Evolutionary conservation across 129 eudicot genomes (phyloP).

Genomic region (Logfia minima): DNA sequence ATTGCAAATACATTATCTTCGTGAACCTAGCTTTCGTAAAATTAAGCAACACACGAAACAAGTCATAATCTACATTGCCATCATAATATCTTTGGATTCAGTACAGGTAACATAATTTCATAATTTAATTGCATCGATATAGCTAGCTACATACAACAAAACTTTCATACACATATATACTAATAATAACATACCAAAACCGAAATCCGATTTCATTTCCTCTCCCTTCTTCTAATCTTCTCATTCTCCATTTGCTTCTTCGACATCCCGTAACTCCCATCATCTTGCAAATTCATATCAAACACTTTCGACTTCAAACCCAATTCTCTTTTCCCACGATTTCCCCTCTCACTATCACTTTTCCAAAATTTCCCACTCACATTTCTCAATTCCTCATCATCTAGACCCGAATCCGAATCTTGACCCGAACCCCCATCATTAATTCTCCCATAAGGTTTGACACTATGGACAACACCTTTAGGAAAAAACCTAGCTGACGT

Average conservation of each 20-base stretch:
- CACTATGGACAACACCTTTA: slow-evolving; percentile 66
- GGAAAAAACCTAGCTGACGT: slow-evolving; percentile 91
- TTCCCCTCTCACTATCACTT: slow-evolving; percentile 15
- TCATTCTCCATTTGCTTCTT: slow-evolving; percentile 21
- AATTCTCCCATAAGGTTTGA: slow-evolving; percentile 53
- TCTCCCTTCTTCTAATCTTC: too few species aligned
- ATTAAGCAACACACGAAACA: not conserved
- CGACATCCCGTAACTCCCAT: slow-evolving; percentile 63
- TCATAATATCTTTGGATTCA: not conserved
- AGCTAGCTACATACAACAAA: not conserved
- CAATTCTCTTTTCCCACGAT: not conserved
- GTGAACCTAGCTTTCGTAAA: too few species aligned
- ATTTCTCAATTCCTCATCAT: slow-evolving; percentile 11
- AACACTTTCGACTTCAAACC: slow-evolving; percentile 41
- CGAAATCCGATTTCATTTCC: slow-evolving; percentile 4
- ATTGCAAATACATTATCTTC: not conserved
- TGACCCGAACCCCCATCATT: slow-evolving; percentile 18
- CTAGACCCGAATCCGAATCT: too few species aligned
- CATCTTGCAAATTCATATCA: slow-evolving; percentile 72
- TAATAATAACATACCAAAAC: slow-evolving; percentile 4
- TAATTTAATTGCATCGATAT: not conserved
- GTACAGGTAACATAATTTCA: not conserved
- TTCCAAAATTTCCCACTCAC: not conserved
- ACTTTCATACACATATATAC: slow-evolving; percentile 8
- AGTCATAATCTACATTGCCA: not conserved